Evolutionary conservation across 1,284 basidiomycete genomes (phyloP).

Genomic region (Ustilago loliicola): DNA sequence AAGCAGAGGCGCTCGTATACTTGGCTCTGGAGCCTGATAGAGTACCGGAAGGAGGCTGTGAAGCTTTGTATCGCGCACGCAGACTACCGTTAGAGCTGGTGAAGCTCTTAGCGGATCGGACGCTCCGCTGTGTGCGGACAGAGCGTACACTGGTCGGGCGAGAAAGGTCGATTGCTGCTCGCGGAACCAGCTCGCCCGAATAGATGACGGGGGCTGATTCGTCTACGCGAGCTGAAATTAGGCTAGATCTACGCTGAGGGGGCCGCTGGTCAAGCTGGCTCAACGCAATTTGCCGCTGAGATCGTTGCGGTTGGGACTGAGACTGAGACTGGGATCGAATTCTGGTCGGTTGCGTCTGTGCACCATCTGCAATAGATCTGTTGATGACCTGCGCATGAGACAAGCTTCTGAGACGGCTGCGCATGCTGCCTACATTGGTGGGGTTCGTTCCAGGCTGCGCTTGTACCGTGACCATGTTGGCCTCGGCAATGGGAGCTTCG

Average conservation of each 20-base stretch:
- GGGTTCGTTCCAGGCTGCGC: background rate
- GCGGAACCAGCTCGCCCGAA: background rate
- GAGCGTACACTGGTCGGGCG: slow-evolving; percentile 7
- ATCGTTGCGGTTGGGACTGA: background rate
- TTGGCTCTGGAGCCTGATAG: background rate
- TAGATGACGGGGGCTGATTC: background rate
- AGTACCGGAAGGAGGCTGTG: background rate
- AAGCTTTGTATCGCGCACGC: slow-evolving; percentile 10
- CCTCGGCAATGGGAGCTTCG: slow-evolving; percentile 7
- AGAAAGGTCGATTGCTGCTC: background rate
- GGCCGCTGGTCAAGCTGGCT: background rate
- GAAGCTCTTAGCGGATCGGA: slow-evolving; percentile 10
- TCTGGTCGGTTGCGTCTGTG: background rate
- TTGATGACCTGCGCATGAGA: slow-evolving; percentile 2
- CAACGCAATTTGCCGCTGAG: no score
- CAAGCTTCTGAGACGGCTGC: slow-evolving; percentile 11
- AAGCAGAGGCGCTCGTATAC: background rate
- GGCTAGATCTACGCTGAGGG: background rate
- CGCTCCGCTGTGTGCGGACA: slow-evolving; percentile 3
- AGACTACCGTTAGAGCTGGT: slow-evolving; percentile 17
- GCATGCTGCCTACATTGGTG: slow-evolving; percentile 11
- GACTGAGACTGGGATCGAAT: background rate
- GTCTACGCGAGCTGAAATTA: background rate
- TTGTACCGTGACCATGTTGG: slow-evolving; percentile 14
- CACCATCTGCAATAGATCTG: background rate